A percentile compares a stretch with the other conserved stretches of the same genome.
Evolutionary conservation across 2,329 filamentous ascomycete genomes (phyloP).

Genomic region (Colletotrichum sp.): DNA sequence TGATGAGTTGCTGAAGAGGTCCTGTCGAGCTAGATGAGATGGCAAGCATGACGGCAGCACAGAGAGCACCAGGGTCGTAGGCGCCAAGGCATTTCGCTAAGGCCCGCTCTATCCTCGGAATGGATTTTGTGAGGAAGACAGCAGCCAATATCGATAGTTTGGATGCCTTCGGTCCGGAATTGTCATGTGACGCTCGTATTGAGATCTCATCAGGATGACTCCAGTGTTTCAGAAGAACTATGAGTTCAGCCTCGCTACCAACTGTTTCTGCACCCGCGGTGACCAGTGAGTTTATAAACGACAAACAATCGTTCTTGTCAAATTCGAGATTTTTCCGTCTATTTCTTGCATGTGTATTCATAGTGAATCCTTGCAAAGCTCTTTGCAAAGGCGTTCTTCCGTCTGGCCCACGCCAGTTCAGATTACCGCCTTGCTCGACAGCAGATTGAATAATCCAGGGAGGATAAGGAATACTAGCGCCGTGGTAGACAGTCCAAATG

Average conservation of each 20-base stretch:
- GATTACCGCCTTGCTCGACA: rapidly evolving
- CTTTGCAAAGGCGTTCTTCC: rapidly evolving
- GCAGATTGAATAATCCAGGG: rapidly evolving
- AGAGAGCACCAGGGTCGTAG: not conserved
- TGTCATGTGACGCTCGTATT: rapidly evolving
- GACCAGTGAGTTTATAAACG: not conserved
- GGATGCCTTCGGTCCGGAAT: too few relatives aligned
- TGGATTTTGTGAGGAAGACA: rapidly evolving
- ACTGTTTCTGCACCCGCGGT: rapidly evolving
- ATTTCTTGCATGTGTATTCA: too few relatives aligned
- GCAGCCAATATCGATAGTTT: not conserved
- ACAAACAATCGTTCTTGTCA: not conserved
- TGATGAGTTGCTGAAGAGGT: rapidly evolving
- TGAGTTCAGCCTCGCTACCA: not conserved
- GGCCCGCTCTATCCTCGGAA: rapidly evolving
- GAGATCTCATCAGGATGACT: not conserved
- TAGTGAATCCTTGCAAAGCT: not conserved
- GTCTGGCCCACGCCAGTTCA: not conserved
- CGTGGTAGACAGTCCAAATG: not conserved
- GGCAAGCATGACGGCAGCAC: not conserved
- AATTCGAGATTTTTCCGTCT: too few relatives aligned
- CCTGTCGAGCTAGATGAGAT: rapidly evolving
- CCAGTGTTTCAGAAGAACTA: rapidly evolving
- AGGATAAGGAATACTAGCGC: rapidly evolving
- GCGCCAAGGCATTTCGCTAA: rapidly evolving